phyloP scores from a whole-genome alignment of 1,139 yeast genomes.

The Yamadazyma atlantica region DNA sequence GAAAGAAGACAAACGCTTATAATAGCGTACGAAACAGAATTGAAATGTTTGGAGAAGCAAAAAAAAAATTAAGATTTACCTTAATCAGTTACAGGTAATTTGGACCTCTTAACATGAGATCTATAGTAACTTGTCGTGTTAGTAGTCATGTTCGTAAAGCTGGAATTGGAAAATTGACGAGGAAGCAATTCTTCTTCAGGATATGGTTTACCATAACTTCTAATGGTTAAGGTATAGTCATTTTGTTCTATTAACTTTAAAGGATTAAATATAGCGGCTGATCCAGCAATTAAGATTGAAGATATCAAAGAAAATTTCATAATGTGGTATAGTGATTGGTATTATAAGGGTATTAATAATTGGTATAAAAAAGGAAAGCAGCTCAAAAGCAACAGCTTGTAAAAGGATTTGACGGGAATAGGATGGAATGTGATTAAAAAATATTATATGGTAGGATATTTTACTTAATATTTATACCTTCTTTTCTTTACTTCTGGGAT shows the following conservation, averaged over 20 bases:
- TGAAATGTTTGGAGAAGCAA: background rate
- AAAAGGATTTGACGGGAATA: background rate
- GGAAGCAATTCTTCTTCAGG: slow-evolving; percentile 1
- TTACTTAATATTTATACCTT: no score
- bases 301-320: background rate
- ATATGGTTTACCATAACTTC: slow-evolving; percentile 7
- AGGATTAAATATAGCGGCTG: slow-evolving; percentile 8
- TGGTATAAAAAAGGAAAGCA: no score
- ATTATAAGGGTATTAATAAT: background rate
- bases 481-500: no score
- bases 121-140: background rate
- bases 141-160: background rate
- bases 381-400: no score
- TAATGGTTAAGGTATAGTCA: slow-evolving; percentile 3
- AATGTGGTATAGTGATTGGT: slow-evolving; percentile 1
- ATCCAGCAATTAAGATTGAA: background rate
- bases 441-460: no score
- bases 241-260: slow-evolving; percentile 3
- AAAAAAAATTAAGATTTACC: background rate
- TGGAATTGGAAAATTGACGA: background rate
- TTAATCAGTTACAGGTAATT: background rate
- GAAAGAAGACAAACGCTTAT: background rate
- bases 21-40: background rate
- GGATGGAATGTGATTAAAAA: no score
- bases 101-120: background rate